Evolutionary conservation across 2,329 filamentous ascomycete genomes (phyloP).

Genomic region (Aspergillus luchuensis): DNA sequence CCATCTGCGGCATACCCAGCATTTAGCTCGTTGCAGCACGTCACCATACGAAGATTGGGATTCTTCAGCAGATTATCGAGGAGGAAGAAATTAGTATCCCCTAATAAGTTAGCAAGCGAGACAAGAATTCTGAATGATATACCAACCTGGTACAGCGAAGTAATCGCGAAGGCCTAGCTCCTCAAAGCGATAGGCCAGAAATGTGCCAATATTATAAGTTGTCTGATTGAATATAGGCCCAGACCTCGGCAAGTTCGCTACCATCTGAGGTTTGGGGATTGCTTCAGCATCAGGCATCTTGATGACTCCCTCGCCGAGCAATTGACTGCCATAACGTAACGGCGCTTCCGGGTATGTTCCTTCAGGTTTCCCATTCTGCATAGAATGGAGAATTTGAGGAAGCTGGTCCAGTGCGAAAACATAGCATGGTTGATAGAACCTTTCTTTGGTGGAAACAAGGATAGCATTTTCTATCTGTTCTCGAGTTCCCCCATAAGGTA

Average conservation of each 20-base stretch:
- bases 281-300: neutral
- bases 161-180: constrained; percentile 14
- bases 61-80: constrained; percentile 9
- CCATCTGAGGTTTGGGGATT: neutral
- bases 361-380: neutral
- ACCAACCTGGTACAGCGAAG: constrained; percentile 17
- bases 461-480: constrained; percentile 11
- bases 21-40: constrained; percentile 21
- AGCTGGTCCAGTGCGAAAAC: neutral
- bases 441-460: neutral
- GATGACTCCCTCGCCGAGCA: constrained; percentile 5
- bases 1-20: constrained; percentile 21
- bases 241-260: neutral
- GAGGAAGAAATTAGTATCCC: constrained; percentile 11
- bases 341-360: neutral
- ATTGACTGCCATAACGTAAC: neutral
- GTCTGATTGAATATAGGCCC: constrained; percentile 1
- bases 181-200: constrained; percentile 11
- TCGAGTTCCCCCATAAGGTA: neutral
- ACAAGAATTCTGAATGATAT: too few species aligned
- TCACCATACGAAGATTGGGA: constrained; percentile 10
- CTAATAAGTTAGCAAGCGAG: neutral
- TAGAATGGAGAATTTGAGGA: neutral
- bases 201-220: constrained; percentile 11
- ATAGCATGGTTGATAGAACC: neutral